Conservation (phyloP, 1,139 yeast genomes). For the Saccharomycopsis crataegensis region DNA sequence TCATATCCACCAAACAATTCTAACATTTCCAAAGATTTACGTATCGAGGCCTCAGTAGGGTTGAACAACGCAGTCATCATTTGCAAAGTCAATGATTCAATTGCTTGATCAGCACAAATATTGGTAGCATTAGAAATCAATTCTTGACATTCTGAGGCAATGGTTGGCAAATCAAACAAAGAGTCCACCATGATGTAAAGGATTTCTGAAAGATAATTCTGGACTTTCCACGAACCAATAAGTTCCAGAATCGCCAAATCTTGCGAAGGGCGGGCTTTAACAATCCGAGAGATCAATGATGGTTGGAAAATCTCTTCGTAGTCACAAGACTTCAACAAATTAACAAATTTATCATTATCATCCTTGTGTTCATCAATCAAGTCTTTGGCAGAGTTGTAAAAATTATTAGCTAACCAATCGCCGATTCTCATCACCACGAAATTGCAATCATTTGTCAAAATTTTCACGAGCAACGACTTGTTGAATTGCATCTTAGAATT, state of each 20-base stretch:
- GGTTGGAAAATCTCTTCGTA: no score
- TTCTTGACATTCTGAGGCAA: neutral
- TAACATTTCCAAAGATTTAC: no score
- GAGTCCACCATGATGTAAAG: neutral
- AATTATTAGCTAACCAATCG: slow-evolving; percentile 1
- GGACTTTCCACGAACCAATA: slow-evolving; percentile 8
- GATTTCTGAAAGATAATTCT: neutral
- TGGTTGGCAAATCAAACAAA: no score
- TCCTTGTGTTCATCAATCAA: neutral
- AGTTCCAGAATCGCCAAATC: neutral
- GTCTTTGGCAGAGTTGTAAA: slow-evolving; percentile 6
- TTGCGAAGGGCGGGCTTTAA: neutral
- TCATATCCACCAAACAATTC: no score
- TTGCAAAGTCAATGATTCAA: no score
- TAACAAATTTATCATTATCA: no score
- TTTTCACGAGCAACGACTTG: slow-evolving; percentile 2
- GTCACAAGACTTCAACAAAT: no score
- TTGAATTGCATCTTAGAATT: slow-evolving; percentile 7
- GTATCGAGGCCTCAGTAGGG: no score
- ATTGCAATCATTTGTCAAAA: slow-evolving; percentile 1
- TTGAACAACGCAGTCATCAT: no score
- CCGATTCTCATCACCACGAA: slow-evolving; percentile 2
- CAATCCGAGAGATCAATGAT: no score
- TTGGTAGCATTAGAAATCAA: neutral
- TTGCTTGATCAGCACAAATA: neutral